phyloP scores from a whole-genome alignment of 139 green algal genomes.

The Diplosphaera chodatii region DNA sequence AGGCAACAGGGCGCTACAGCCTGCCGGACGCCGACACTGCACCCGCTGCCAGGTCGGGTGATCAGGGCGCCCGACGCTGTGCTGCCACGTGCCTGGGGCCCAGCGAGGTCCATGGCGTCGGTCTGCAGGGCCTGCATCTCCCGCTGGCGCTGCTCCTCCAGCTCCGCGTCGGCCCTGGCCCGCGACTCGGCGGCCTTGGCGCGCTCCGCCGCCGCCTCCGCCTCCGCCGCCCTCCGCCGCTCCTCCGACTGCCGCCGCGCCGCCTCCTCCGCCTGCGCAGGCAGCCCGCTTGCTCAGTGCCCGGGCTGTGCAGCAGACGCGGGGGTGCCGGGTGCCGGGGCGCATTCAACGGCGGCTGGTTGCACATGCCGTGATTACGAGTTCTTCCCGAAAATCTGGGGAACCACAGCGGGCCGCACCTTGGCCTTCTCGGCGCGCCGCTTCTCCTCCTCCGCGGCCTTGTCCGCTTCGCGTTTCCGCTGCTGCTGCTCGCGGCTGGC shows the following conservation, averaged over 20 bases:
- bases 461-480: neutral
- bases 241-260: neutral
- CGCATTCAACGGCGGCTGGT: no score
- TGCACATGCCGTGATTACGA: no score
- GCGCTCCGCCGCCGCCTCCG: neutral
- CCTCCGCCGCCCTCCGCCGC: neutral
- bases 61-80: no score
- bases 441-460: neutral
- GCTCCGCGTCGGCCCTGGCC: neutral
- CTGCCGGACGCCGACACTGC: no score
- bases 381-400: no score
- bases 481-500: constrained; percentile 1
- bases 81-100: neutral
- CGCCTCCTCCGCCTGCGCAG: neutral
- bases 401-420: neutral
- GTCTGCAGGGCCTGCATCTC: neutral
- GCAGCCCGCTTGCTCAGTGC: no score
- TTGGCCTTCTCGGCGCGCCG: neutral
- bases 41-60: no score
- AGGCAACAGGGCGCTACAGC: no score
- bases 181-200: neutral
- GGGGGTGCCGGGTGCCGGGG: no score
- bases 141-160: neutral
- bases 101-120: neutral
- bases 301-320: no score